These are phyloP conservation scores for Nidula niveotomentosa DNA, from an alignment of 1,284 basidiomycete genomes.

Conservation along the genomic window DNA sequence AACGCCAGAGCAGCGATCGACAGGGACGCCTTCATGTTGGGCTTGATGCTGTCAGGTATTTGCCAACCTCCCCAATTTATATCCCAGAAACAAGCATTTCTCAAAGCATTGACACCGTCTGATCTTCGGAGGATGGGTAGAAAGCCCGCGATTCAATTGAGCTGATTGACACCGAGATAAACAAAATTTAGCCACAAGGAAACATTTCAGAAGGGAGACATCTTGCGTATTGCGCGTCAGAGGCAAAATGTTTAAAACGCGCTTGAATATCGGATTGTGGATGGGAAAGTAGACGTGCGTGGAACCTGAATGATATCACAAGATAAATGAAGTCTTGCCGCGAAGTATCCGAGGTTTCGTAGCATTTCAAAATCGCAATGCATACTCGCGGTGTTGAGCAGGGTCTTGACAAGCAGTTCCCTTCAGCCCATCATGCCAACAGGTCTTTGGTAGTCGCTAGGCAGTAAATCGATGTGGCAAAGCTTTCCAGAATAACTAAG, in stretches of 20 bases:
- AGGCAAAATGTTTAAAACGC: not conserved
- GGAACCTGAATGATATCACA: not conserved
- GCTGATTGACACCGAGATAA: not conserved
- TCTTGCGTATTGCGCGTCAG: not conserved
- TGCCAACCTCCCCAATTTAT: not conserved
- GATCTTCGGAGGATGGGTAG: not conserved
- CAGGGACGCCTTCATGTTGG: slow-evolving; percentile 10
- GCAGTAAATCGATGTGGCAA: no score
- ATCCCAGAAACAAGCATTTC: not conserved
- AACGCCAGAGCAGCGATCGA: slow-evolving; percentile 4
- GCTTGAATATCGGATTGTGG: not conserved
- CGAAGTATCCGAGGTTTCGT: slow-evolving; percentile 17
- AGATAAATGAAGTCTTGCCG: slow-evolving; percentile 4
- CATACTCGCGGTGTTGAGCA: no score
- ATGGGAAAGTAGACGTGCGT: not conserved
- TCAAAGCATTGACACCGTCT: no score
- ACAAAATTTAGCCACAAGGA: not conserved
- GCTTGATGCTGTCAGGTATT: not conserved
- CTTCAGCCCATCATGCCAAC: no score
- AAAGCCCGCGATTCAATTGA: not conserved
- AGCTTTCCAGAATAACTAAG: no score
- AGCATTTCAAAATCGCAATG: not conserved
- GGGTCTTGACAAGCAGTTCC: no score
- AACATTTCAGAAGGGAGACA: not conserved
- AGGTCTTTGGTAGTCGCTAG: no score